A percentile compares a stretch with the other conserved stretches of the same genome.
These are phyloP conservation scores for Capronia epimyces DNA, from an alignment of 2,329 filamentous ascomycete genomes.

Conservation along the genomic window DNA sequence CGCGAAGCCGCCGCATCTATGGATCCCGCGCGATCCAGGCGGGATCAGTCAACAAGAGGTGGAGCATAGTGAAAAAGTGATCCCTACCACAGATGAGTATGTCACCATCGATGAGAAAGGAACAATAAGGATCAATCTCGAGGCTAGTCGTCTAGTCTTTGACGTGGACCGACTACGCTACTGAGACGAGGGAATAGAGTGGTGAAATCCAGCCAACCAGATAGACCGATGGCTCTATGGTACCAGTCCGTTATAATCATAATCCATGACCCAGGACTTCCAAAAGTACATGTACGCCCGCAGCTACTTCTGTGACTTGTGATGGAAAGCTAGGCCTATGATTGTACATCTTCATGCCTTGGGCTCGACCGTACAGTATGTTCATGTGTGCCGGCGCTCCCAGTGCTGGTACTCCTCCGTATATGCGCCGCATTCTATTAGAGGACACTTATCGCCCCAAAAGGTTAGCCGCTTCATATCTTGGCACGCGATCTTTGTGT, in stretches of 20 bases:
- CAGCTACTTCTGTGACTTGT: too few species aligned
- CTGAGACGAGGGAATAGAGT: conserved; percentile 4
- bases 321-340: too few species aligned
- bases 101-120: conserved; percentile 20
- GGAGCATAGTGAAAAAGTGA: conserved; percentile 48
- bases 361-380: background rate
- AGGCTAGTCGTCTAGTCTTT: conserved; percentile 12
- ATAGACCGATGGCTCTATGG: too few species aligned
- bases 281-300: too few species aligned
- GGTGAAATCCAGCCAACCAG: background rate
- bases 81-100: conserved; percentile 21
- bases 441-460: too few species aligned
- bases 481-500: background rate
- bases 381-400: background rate
- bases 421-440: too few species aligned
- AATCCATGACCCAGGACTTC: too few species aligned
- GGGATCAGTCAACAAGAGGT: conserved; percentile 74
- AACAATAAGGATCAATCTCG: conserved; percentile 16
- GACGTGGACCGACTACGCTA: conserved; percentile 19
- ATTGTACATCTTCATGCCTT: background rate
- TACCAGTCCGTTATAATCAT: too few species aligned
- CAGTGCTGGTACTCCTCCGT: background rate
- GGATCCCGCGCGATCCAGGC: conserved; percentile 71
- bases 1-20: conserved; percentile 60
- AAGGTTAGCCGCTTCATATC: background rate